Evolutionary conservation across 2,329 filamentous ascomycete genomes (phyloP).

Genomic region (Pyricularia grisea): DNA sequence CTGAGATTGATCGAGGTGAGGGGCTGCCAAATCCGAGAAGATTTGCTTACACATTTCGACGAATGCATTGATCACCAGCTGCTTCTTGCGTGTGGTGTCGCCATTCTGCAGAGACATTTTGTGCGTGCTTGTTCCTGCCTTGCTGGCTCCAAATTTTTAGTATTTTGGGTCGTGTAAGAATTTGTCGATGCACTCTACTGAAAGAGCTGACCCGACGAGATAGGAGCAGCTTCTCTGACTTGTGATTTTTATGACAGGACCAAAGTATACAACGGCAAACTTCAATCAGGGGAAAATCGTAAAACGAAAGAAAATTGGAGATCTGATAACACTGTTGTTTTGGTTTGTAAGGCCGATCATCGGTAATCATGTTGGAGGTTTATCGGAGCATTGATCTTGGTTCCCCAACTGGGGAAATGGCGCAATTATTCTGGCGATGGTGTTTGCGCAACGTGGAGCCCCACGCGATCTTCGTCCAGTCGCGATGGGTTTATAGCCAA

Average conservation of each 20-base stretch:
- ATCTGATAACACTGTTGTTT: background rate
- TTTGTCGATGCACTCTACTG: background rate
- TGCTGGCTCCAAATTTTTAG: background rate
- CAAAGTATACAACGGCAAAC: background rate
- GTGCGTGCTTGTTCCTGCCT: background rate
- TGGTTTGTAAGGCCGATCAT: background rate
- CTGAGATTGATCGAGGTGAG: background rate
- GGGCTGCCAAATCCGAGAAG: background rate
- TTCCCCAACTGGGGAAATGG: background rate
- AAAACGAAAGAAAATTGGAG: too few species aligned
- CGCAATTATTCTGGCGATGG: background rate
- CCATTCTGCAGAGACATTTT: background rate
- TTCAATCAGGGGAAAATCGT: too few species aligned
- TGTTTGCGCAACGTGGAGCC: background rate
- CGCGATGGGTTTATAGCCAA: background rate
- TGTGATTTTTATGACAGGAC: background rate
- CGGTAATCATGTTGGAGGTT: background rate
- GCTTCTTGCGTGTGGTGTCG: conserved; percentile 5
- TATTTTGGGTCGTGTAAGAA: background rate
- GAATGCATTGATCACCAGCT: conserved; percentile 11
- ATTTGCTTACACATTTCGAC: conserved; percentile 12
- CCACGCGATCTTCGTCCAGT: background rate
- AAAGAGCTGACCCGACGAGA: background rate
- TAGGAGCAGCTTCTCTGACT: background rate
- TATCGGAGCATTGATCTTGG: background rate